These are phyloP conservation scores for Trametes sanguinea DNA, from an alignment of 768 basidiomycete genomes.

Conservation along the genomic window DNA sequence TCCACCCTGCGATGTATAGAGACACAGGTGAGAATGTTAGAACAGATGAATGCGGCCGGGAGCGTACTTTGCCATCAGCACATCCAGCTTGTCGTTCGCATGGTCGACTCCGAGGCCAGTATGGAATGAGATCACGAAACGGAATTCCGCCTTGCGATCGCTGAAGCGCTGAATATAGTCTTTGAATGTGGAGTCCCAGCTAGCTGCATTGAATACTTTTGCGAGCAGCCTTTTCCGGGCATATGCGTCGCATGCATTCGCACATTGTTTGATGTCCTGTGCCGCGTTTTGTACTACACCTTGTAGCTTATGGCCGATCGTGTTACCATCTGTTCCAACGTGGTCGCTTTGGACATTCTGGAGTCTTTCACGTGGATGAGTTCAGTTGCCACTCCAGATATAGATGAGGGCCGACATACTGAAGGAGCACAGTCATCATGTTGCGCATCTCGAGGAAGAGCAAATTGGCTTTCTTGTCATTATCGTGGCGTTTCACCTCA, in stretches of 20 bases:
- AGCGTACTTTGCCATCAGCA: constrained; percentile 9
- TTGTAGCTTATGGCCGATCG: constrained; percentile 37
- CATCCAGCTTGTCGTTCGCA: constrained; percentile 23
- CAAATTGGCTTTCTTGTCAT: constrained; percentile 49
- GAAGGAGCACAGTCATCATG: constrained; percentile 48
- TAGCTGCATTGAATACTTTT: constrained; percentile 31
- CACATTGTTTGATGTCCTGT: constrained; percentile 35
- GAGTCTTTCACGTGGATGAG: constrained; percentile 32
- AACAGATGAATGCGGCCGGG: not conserved
- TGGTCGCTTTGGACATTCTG: constrained; percentile 27
- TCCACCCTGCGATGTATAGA: constrained; percentile 22
- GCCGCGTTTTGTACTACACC: constrained; percentile 31
- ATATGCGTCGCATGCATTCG: constrained; percentile 37
- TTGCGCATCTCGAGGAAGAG: constrained; percentile 54
- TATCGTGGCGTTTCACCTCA: constrained; percentile 50
- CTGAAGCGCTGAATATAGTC: constrained; percentile 27
- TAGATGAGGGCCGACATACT: constrained; percentile 34
- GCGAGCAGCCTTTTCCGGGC: constrained; percentile 32
- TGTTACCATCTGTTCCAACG: constrained; percentile 35
- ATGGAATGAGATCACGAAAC: constrained; percentile 35
- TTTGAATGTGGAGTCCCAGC: constrained; percentile 34
- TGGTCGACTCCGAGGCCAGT: constrained; percentile 29
- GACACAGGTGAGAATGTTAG: not conserved
- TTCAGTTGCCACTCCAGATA: not conserved
- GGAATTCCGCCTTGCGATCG: constrained; percentile 30